A percentile compares a stretch with the other conserved stretches of the same genome.
Evolutionary conservation across 2,329 filamentous ascomycete genomes (phyloP).

Genomic region (Colletotrichum liaoningense): DNA sequence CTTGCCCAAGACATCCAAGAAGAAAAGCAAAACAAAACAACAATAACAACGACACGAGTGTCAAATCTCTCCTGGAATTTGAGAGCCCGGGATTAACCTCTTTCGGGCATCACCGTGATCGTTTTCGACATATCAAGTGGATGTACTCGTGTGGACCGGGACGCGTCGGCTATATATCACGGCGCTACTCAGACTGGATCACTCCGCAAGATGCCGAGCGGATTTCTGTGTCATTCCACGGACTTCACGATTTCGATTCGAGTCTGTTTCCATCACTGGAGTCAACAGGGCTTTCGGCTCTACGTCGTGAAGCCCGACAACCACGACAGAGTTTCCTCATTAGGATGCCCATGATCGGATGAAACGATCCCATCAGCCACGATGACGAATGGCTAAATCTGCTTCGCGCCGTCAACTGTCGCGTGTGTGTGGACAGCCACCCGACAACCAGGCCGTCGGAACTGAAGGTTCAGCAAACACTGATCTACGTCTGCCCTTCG

Average conservation of each 20-base stretch:
- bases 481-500: neutral
- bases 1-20: neutral
- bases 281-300: neutral
- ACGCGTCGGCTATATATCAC: neutral
- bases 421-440: slow-evolving; percentile 23
- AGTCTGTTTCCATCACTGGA: neutral
- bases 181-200: neutral
- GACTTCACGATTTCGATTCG: neutral
- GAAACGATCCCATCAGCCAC: slow-evolving; percentile 17
- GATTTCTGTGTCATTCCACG: neutral
- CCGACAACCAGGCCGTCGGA: slow-evolving; percentile 6
- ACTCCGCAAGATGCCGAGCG: neutral
- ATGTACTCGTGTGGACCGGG: neutral
- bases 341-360: slow-evolving; percentile 1
- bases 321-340: neutral
- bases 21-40: no score
- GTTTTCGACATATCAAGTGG: neutral
- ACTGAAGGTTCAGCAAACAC: neutral
- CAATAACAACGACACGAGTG: neutral
- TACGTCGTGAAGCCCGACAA: neutral
- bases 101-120: neutral
- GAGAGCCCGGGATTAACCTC: neutral
- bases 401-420: slow-evolving; percentile 19
- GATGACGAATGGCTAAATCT: slow-evolving; percentile 10
- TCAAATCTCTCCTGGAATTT: neutral